phyloP scores from a whole-genome alignment of 352 stramenopile species.

The Globisporangium viniferum region DNA sequence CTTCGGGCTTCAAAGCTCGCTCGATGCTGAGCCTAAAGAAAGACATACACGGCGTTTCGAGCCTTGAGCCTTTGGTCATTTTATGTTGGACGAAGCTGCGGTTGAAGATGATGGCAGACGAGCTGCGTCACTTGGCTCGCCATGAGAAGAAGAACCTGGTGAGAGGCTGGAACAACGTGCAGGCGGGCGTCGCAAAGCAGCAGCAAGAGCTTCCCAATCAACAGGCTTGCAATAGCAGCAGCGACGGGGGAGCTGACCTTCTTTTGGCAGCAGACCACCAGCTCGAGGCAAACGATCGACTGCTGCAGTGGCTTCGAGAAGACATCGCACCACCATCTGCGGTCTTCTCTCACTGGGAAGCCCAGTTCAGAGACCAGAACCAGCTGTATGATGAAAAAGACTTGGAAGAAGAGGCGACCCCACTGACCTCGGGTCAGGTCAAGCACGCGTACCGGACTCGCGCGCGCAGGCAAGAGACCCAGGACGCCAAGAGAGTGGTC shows the following conservation, averaged over 20 bases:
- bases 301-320: slow-evolving; percentile 16
- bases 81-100: too few relatives aligned
- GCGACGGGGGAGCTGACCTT: background rate
- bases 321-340: background rate
- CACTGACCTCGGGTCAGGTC: slow-evolving; percentile 42
- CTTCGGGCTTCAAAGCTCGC: too few relatives aligned
- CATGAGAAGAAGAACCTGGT: slow-evolving; percentile 38
- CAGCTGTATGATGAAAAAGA: slow-evolving; percentile 1
- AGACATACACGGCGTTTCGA: too few relatives aligned
- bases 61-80: too few relatives aligned
- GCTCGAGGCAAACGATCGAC: slow-evolving; percentile 10
- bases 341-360: background rate
- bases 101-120: slow-evolving; percentile 10
- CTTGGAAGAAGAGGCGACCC: slow-evolving; percentile 9
- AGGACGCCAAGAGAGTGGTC: slow-evolving; percentile 16
- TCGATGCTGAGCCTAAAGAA: too few relatives aligned
- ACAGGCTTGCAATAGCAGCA: background rate
- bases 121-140: slow-evolving; percentile 23
- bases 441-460: slow-evolving; percentile 37
- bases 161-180: slow-evolving; percentile 26
- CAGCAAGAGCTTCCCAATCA: background rate
- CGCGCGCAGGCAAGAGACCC: slow-evolving; percentile 30
- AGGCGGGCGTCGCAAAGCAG: background rate
- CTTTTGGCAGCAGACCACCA: background rate
- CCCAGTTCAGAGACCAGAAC: background rate